phyloP scores from a whole-genome alignment of 2,329 filamentous ascomycete genomes.

The Xylaria polymorpha region DNA sequence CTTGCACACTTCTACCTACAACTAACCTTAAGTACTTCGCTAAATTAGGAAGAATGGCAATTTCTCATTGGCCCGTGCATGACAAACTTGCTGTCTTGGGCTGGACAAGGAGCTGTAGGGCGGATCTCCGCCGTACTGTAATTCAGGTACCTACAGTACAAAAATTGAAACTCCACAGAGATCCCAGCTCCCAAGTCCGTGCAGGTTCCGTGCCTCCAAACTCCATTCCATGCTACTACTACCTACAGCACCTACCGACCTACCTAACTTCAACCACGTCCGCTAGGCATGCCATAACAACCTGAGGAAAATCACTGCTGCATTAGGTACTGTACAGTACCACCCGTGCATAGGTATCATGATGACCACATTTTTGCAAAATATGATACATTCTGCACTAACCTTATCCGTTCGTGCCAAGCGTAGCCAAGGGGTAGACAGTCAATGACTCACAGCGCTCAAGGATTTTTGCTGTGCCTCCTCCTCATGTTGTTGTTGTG shows the following conservation, averaged over 20 bases:
- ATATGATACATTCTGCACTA: conserved; percentile 3
- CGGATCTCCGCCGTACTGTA: conserved; percentile 27
- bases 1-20: too few relatives aligned
- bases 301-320: conserved; percentile 7
- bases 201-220: background rate
- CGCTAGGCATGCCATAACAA: background rate
- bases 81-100: background rate
- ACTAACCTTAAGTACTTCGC: background rate
- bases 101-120: background rate
- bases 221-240: conserved; percentile 11
- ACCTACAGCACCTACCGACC: too few relatives aligned
- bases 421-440: too few relatives aligned
- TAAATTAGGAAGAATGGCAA: conserved; percentile 1
- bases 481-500: background rate
- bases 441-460: conserved; percentile 2
- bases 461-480: background rate
- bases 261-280: background rate
- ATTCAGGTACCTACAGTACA: background rate
- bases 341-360: too few relatives aligned
- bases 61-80: conserved; percentile 19
- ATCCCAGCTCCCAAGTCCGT: background rate
- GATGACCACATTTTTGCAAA: background rate
- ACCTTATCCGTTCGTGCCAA: background rate
- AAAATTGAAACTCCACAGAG: background rate
- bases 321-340: too few relatives aligned